phyloP scores from a whole-genome alignment of 495 filamentous ascomycete genomes.

The Aspergillus leporis region DNA sequence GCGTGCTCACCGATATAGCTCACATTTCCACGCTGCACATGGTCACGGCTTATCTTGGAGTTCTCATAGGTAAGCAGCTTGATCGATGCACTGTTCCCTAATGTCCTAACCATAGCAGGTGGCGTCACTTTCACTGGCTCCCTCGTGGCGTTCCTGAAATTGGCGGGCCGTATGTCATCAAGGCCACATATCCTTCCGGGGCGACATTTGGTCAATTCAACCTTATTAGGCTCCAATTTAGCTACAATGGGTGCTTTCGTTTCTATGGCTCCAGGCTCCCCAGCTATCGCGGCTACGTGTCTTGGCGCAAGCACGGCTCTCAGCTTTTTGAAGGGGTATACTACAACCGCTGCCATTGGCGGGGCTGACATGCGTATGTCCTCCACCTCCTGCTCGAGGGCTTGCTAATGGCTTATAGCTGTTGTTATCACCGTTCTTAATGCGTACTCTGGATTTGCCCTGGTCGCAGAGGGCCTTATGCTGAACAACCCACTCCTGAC shows the following conservation, averaged over 20 bases:
- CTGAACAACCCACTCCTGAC: slow-evolving; percentile 79
- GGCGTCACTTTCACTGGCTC: slow-evolving; percentile 84
- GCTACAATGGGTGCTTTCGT: slow-evolving; percentile 79
- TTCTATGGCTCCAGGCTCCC: slow-evolving; percentile 71
- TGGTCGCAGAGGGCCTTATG: slow-evolving; percentile 85
- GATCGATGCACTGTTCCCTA: neutral
- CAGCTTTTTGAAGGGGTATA: slow-evolving; percentile 79
- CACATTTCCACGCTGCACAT: slow-evolving; percentile 72
- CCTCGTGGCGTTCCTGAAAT: slow-evolving; percentile 78
- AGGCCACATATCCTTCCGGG: slow-evolving; percentile 66
- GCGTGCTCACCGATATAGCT: slow-evolving; percentile 67
- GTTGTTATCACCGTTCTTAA: slow-evolving; percentile 86
- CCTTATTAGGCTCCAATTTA: slow-evolving; percentile 67
- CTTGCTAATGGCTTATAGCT: slow-evolving; percentile 29
- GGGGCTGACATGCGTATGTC: slow-evolving; percentile 75
- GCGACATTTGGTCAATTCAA: slow-evolving; percentile 68
- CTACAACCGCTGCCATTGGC: slow-evolving; percentile 78
- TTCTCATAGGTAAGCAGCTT: slow-evolving; percentile 60
- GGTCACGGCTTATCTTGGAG: slow-evolving; percentile 76
- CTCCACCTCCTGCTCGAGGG: neutral
- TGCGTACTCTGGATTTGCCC: slow-evolving; percentile 80
- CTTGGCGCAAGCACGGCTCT: slow-evolving; percentile 70
- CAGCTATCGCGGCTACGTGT: slow-evolving; percentile 70
- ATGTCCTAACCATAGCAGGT: slow-evolving; percentile 28
- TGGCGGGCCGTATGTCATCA: slow-evolving; percentile 75